Conservation (phyloP, 2,329 filamentous ascomycete genomes). For the Talaromyces sp. region DNA sequence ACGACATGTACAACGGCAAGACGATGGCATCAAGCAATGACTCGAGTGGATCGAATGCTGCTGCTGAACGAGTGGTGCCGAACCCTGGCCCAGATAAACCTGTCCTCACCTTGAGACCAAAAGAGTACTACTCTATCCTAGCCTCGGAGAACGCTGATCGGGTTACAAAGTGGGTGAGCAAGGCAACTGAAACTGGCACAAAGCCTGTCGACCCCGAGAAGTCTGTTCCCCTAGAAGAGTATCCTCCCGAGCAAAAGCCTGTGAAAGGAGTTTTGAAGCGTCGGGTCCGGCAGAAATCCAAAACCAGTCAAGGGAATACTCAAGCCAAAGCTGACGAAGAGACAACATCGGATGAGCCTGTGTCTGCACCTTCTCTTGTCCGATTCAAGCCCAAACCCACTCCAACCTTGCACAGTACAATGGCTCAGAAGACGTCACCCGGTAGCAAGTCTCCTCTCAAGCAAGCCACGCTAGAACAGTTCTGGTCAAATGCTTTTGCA, state of each 20-base stretch:
- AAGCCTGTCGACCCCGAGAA: background rate
- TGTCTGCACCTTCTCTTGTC: background rate
- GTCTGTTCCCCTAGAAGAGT: background rate
- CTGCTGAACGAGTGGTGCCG: background rate
- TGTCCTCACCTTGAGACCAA: background rate
- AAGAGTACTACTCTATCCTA: background rate
- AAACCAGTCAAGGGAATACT: background rate
- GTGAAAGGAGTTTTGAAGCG: background rate
- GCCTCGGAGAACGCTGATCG: conserved; percentile 7
- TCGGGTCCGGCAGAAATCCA: background rate
- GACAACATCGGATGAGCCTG: background rate
- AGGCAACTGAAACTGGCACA: background rate
- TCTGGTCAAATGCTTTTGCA: background rate
- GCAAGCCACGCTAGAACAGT: conserved; percentile 18
- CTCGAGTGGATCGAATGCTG: background rate
- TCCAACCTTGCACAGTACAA: conserved; percentile 26
- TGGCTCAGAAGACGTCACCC: conserved; percentile 30
- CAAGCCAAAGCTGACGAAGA: background rate
- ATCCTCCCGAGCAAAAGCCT: background rate
- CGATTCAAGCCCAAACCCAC: background rate
- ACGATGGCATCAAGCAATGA: background rate
- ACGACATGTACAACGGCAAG: background rate
- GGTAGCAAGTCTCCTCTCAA: conserved; percentile 22
- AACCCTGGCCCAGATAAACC: background rate
- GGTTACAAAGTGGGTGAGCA: conserved; percentile 11